Conservation (phyloP, 352 stramenopile genomes). For the Globisporangium alternatum region DNA sequence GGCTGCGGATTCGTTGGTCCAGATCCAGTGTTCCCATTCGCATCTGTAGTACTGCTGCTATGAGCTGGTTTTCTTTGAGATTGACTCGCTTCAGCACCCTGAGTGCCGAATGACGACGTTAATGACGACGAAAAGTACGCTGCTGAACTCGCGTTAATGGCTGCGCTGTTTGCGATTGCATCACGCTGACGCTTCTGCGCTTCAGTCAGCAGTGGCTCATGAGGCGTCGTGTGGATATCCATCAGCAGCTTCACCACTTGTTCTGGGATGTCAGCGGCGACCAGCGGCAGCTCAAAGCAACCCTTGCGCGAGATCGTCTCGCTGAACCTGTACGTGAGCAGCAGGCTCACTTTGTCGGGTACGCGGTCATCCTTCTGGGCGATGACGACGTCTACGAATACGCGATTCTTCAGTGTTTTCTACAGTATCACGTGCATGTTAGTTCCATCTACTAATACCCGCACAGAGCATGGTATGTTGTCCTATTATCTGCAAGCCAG, state of each 20-base stretch:
- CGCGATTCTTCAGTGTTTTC: slow-evolving; percentile 39
- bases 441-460: background rate
- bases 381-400: slow-evolving; percentile 37
- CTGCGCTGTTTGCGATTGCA: background rate
- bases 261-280: slow-evolving; percentile 21
- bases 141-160: background rate
- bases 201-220: slow-evolving; percentile 29
- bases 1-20: slow-evolving; percentile 11
- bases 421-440: slow-evolving; percentile 9
- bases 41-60: background rate
- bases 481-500: background rate
- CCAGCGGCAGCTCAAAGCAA: slow-evolving; percentile 37
- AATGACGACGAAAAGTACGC: background rate
- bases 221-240: slow-evolving; percentile 34
- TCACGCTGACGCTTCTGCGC: slow-evolving; percentile 24
- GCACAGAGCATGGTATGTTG: background rate
- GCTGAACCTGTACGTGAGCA: slow-evolving; percentile 67
- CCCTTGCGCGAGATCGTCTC: slow-evolving; percentile 49
- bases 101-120: background rate
- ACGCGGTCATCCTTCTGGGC: slow-evolving; percentile 13
- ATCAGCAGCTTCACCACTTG: slow-evolving; percentile 37
- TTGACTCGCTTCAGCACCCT: background rate
- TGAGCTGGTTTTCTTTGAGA: background rate
- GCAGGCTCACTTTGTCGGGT: slow-evolving; percentile 22
- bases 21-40: background rate